A percentile compares a stretch with the other conserved stretches of the same genome.
These are phyloP conservation scores for Penicillium concentricum DNA, from an alignment of 2,329 filamentous ascomycete species.

Conservation along the genomic window DNA sequence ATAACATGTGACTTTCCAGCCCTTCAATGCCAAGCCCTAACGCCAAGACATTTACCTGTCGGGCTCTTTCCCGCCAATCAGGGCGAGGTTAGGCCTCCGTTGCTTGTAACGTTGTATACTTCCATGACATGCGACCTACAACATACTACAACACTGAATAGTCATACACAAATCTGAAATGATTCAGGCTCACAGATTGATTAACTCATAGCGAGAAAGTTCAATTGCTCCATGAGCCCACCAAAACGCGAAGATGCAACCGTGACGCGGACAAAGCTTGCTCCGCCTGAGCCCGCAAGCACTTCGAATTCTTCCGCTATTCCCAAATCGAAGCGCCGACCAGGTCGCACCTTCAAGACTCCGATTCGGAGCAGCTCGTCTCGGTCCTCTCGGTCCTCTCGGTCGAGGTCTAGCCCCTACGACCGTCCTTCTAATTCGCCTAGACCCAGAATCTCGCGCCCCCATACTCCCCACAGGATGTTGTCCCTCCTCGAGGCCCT, in stretches of 20 bases:
- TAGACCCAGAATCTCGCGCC: neutral
- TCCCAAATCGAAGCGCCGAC: constrained; percentile 7
- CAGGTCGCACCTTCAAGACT: constrained; percentile 12
- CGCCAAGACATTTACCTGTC: neutral
- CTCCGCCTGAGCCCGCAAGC: neutral
- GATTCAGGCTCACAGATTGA: neutral
- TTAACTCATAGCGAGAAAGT: neutral
- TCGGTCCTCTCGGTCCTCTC: constrained; percentile 1
- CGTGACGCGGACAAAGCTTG: neutral
- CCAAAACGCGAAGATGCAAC: neutral
- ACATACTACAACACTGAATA: neutral
- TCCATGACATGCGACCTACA: neutral
- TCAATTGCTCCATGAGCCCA: neutral
- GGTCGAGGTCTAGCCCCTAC: constrained; percentile 6
- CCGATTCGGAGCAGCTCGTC: constrained; percentile 5
- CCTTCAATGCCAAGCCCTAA: constrained; percentile 5
- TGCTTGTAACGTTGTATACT: neutral
- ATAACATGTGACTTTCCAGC: constrained; percentile 2
- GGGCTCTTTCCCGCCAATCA: constrained; percentile 11
- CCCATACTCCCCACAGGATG: constrained; percentile 1
- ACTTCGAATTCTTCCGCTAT: neutral
- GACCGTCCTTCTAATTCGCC: constrained; percentile 6
- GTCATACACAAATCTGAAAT: neutral
- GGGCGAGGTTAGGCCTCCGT: neutral
- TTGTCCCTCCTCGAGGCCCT: constrained; percentile 46